Conservation (phyloP, 192 early-diverging fungal species). For the Coemansia sp. region DNA sequence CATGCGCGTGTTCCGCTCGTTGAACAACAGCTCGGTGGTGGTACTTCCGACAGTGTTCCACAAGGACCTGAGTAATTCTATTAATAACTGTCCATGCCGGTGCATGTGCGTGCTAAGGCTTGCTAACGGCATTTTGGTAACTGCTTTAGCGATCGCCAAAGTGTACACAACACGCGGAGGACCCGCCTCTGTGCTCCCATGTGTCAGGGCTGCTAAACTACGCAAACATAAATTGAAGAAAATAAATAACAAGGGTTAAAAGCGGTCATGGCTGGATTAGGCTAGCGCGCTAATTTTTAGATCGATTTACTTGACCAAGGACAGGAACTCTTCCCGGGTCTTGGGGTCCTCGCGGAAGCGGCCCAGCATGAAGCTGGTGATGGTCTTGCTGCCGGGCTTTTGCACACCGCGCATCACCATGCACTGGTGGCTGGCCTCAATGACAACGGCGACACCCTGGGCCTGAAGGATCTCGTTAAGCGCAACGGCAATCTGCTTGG, state of each 20-base stretch:
- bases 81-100: too few species aligned
- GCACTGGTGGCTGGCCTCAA: slow-evolving; percentile 94
- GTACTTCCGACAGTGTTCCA: neutral
- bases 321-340: slow-evolving; percentile 96
- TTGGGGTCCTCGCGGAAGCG: slow-evolving; percentile 85
- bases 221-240: too few species aligned
- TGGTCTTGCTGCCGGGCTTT: slow-evolving; percentile 92
- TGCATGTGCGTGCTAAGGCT: neutral
- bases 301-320: slow-evolving; percentile 57
- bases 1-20: neutral
- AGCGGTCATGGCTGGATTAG: too few species aligned
- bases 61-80: slow-evolving; percentile 16
- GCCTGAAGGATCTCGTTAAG: slow-evolving; percentile 90
- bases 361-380: slow-evolving; percentile 95
- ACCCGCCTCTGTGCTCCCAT: too few species aligned
- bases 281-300: neutral
- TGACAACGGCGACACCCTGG: slow-evolving; percentile 94
- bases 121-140: neutral
- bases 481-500: slow-evolving; percentile 93
- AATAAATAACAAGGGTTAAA: too few species aligned
- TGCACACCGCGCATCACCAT: slow-evolving; percentile 98
- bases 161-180: too few species aligned
- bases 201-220: too few species aligned
- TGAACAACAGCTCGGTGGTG: neutral
- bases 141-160: too few species aligned